A percentile compares a stretch with the other conserved stretches of the same genome.
phyloP scores from a whole-genome alignment of 768 basidiomycete species.

The Pisolithus microcarpus region DNA sequence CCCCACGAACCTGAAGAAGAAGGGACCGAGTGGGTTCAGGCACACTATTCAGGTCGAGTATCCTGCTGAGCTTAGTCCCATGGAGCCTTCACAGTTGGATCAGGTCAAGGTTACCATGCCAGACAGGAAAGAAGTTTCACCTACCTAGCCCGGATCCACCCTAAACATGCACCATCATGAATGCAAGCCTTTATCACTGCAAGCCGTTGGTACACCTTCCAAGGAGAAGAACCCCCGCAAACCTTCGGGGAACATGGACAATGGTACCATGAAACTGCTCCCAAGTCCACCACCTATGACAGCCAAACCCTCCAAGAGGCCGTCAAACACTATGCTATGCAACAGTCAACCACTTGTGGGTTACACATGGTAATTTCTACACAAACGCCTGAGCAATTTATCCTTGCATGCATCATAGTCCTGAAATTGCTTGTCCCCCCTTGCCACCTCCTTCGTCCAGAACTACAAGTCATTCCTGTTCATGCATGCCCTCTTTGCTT shows the following conservation, averaged over 20 bases:
- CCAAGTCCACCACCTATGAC: no score
- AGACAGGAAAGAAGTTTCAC: constrained; percentile 10
- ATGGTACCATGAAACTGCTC: constrained; percentile 20
- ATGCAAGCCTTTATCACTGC: constrained; percentile 12
- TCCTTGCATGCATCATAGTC: constrained; percentile 3
- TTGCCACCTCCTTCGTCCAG: constrained; percentile 13
- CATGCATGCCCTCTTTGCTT: constrained; percentile 16
- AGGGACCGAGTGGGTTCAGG: constrained; percentile 44
- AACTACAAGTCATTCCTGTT: constrained; percentile 19
- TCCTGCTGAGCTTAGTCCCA: constrained; percentile 42
- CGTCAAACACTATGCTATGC: constrained; percentile 20
- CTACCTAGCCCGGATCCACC: constrained; percentile 9
- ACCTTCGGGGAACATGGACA: constrained; percentile 9
- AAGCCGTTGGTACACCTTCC: neutral
- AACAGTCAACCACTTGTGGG: constrained; percentile 21
- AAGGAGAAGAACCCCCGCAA: constrained; percentile 15
- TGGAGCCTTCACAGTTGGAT: constrained; percentile 13
- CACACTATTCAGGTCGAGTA: constrained; percentile 99
- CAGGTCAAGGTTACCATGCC: constrained; percentile 14
- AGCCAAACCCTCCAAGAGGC: constrained; percentile 13
- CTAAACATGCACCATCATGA: constrained; percentile 12
- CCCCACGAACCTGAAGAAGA: constrained; percentile 42
- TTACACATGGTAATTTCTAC: no score
- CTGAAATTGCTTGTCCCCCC: constrained; percentile 10
- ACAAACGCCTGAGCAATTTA: no score